Percentiles rank a stretch among this genome's conserved stretches.
These are phyloP conservation scores for Pythium brachiatum DNA, from an alignment of 352 stramenopile species.

Conservation along the genomic window DNA sequence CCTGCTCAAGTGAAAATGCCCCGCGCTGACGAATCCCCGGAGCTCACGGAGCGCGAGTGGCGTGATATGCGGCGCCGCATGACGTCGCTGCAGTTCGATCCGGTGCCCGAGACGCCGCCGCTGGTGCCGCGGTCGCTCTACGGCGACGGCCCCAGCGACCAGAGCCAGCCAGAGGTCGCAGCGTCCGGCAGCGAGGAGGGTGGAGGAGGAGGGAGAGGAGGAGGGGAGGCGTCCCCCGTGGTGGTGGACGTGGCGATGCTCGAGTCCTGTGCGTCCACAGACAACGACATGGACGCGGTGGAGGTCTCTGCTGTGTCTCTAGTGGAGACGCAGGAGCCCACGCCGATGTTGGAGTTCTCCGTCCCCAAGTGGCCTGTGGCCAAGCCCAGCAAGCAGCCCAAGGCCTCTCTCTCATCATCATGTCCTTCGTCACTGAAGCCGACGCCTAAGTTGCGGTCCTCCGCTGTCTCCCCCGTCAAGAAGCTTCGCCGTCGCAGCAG, in stretches of 20 bases:
- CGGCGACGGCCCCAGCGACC: constrained; percentile 1
- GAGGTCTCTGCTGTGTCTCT: background rate
- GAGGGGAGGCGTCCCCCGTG: background rate
- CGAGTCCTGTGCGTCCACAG: background rate
- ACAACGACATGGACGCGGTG: background rate
- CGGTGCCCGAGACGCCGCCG: constrained; percentile 52
- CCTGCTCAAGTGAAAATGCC: background rate
- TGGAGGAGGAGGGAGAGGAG: background rate
- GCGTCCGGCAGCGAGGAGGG: no score
- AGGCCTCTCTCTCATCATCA: background rate
- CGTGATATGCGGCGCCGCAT: constrained; percentile 55
- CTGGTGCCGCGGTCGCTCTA: constrained; percentile 42
- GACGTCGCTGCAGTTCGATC: constrained; percentile 57
- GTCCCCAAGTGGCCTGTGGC: background rate
- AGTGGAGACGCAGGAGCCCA: background rate
- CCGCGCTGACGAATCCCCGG: constrained; percentile 6
- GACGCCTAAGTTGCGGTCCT: background rate
- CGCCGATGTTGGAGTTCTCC: background rate
- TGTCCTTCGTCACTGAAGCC: constrained; percentile 4
- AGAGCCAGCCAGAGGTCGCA: background rate
- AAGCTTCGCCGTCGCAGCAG: background rate
- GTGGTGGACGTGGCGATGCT: background rate
- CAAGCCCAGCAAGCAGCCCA: background rate
- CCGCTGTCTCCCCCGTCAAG: background rate
- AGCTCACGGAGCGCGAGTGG: constrained; percentile 54